These are phyloP conservation scores for Helicocarpus griseus DNA, from an alignment of 2,329 filamentous ascomycete genomes.

Conservation along the genomic window DNA sequence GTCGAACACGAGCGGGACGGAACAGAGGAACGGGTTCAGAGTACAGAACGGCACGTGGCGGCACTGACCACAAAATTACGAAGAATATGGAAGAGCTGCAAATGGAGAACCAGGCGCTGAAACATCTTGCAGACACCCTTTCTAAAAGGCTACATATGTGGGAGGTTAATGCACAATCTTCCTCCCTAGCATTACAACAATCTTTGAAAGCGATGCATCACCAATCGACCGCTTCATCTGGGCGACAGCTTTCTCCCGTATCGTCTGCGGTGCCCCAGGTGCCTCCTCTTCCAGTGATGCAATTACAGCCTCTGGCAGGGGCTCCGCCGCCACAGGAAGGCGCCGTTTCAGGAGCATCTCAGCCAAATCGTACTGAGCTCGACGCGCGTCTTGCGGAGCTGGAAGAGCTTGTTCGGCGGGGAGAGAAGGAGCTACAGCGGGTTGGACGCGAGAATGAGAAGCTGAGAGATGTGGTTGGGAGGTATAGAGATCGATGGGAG, in stretches of 20 bases:
- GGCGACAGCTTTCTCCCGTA: constrained; percentile 20
- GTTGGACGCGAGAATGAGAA: constrained; percentile 54
- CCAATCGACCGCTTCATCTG: constrained; percentile 23
- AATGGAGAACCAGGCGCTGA: constrained; percentile 78
- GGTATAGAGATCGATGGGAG: constrained; percentile 58
- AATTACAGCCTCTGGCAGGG: constrained; percentile 3
- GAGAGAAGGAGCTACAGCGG: constrained; percentile 53
- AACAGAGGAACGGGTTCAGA: constrained; percentile 17
- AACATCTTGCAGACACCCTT: constrained; percentile 75
- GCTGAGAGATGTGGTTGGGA: constrained; percentile 42
- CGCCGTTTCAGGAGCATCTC: background rate
- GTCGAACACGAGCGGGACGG: constrained; percentile 27
- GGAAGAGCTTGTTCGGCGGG: constrained; percentile 53
- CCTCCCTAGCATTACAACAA: constrained; percentile 75
- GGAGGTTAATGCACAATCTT: constrained; percentile 83
- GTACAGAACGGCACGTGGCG: constrained; percentile 15
- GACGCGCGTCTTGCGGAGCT: constrained; percentile 49
- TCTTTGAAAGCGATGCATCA: constrained; percentile 51
- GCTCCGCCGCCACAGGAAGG: background rate
- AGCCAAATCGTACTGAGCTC: background rate
- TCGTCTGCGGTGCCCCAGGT: constrained; percentile 16
- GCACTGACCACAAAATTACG: constrained; percentile 27
- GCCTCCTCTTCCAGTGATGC: constrained; percentile 6
- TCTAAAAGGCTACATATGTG: constrained; percentile 84
- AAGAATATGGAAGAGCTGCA: constrained; percentile 81